These are phyloP conservation scores for Begonia fuchsioides DNA, from an alignment of 306 rosid species.

Conservation along the genomic window DNA sequence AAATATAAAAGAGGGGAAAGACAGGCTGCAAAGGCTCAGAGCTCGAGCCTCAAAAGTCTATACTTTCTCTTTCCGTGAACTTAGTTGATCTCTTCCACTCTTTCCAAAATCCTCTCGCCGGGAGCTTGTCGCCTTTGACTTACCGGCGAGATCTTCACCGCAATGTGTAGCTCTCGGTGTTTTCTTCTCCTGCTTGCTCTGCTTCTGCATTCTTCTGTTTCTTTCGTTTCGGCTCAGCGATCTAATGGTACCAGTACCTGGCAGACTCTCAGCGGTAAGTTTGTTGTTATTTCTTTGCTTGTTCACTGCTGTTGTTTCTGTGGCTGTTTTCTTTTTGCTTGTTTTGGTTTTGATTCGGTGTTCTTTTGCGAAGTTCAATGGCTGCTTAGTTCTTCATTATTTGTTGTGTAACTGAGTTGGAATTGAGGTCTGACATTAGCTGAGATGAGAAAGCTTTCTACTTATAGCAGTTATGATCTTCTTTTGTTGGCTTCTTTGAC, in stretches of 20 bases:
- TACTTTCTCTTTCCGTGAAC: conserved; percentile 10
- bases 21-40: neutral
- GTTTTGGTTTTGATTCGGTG: neutral
- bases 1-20: neutral
- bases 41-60: too few species aligned
- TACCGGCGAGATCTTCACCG: conserved; percentile 19
- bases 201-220: conserved; percentile 25
- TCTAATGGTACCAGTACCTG: conserved; percentile 26
- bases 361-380: too few species aligned
- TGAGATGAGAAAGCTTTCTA: too few species aligned
- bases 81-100: conserved; percentile 13
- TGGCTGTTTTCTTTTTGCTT: neutral
- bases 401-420: too few species aligned
- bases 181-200: conserved; percentile 15
- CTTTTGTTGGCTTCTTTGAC: too few species aligned
- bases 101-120: conserved; percentile 5
- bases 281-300: neutral
- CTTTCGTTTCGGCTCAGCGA: conserved; percentile 64
- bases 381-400: too few species aligned
- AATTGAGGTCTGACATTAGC: too few species aligned
- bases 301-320: neutral
- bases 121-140: neutral
- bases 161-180: conserved; percentile 58
- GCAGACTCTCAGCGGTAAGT: conserved; percentile 56
- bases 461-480: too few species aligned